These are phyloP conservation scores for Myrmaecium sp. DNA, from an alignment of 2,329 filamentous ascomycete genomes.

Conservation along the genomic window DNA sequence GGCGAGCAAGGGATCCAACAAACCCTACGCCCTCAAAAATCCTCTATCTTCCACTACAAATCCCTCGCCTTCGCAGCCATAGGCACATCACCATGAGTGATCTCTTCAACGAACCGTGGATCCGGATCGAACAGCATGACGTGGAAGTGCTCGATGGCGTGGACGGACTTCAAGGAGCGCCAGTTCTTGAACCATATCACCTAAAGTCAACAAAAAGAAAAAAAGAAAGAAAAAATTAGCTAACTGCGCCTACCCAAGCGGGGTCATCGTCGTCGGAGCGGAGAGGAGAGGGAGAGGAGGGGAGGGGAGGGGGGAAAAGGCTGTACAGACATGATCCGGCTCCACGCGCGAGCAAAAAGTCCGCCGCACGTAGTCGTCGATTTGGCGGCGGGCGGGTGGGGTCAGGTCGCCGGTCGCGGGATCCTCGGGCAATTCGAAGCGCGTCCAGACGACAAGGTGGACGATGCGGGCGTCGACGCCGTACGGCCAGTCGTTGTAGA, in stretches of 20 bases:
- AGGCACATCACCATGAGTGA: constrained; percentile 61
- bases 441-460: constrained; percentile 86
- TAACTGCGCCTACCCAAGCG: too few relatives aligned
- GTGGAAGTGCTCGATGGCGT: constrained; percentile 85
- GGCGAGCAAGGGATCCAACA: neutral
- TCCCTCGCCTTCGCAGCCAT: constrained; percentile 20
- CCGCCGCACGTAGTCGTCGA: constrained; percentile 52
- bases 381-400: constrained; percentile 40
- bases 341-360: constrained; percentile 44
- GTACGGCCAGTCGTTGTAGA: constrained; percentile 92
- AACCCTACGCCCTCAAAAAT: neutral
- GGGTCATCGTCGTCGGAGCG: neutral
- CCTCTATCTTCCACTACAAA: neutral
- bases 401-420: constrained; percentile 49
- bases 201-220: too few relatives aligned
- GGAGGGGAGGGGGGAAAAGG: too few relatives aligned
- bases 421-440: constrained; percentile 64
- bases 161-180: constrained; percentile 66
- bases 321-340: constrained; percentile 23
- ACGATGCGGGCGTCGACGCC: constrained; percentile 61
- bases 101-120: constrained; percentile 44
- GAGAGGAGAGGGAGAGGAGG: too few relatives aligned
- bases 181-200: constrained; percentile 91
- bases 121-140: constrained; percentile 76
- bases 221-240: too few relatives aligned